phyloP scores from a whole-genome alignment of 495 filamentous ascomycete species.

The Emericellopsis terricola region DNA sequence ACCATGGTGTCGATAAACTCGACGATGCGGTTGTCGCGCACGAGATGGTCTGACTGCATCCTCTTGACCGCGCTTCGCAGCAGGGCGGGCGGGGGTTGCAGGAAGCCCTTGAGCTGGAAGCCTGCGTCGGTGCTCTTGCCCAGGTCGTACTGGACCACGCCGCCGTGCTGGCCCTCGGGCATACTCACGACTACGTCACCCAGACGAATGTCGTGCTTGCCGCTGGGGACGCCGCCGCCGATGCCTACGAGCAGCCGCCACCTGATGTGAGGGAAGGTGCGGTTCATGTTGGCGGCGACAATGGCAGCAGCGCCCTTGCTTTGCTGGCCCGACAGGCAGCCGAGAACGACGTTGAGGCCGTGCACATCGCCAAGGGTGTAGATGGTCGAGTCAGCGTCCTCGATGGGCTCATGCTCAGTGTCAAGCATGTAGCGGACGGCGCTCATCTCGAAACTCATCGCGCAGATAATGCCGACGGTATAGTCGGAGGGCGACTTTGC shows the following conservation, averaged over 20 bases:
- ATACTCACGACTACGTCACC: slow-evolving; percentile 14
- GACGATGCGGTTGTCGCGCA: no score
- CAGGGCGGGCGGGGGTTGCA: neutral
- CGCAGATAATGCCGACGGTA: no score
- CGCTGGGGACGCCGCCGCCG: slow-evolving; percentile 17
- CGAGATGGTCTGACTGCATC: no score
- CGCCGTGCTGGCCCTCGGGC: slow-evolving; percentile 5
- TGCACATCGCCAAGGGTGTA: slow-evolving; percentile 15
- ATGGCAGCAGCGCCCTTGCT: slow-evolving; percentile 14
- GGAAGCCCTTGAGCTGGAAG: neutral
- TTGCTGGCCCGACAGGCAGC: slow-evolving; percentile 14
- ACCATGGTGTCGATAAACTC: no score
- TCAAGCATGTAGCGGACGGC: no score
- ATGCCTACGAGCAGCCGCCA: slow-evolving; percentile 26
- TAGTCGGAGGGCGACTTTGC: no score
- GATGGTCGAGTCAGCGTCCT: slow-evolving; percentile 14
- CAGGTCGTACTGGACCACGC: slow-evolving; percentile 14
- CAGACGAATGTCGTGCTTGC: neutral
- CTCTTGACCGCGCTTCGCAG: neutral
- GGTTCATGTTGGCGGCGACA: slow-evolving; percentile 12
- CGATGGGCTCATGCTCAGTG: no score
- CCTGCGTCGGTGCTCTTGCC: slow-evolving; percentile 7
- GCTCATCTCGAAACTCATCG: no score
- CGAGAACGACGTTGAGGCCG: slow-evolving; percentile 17
- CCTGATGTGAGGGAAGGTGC: slow-evolving; percentile 18